Base-by-base conservation (phyloP, 768 basidiomycete species). In the Bullera alba region DNA sequence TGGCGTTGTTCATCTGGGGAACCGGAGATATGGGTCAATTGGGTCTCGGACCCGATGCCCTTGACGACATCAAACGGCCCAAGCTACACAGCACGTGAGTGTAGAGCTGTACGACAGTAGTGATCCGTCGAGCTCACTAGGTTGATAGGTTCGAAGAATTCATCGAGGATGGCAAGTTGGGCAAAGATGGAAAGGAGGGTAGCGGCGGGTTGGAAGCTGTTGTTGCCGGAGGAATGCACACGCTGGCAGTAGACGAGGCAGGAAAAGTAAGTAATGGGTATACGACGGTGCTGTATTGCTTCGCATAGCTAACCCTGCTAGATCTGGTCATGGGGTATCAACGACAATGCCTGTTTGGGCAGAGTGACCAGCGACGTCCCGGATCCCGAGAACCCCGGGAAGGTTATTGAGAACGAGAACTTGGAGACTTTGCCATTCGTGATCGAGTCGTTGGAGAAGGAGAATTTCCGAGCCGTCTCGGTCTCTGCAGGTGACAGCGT, bases 1-100 rank as follows among this genome's bases (percentile, higher is more conserved):
- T 81, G 14, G 78, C 83, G 35, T 77, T 91, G 16, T 93, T 91
- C 57, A 83, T 80, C 6, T 96, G 87, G 81, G 93, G 93, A 5
- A 83, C 72, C 16, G 91, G 90, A 23, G 91, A 93, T 72, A 89
- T 90, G 75, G 92, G 91, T 26, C 92, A 97, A 72, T 85, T 95
- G 63, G 95, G 92, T 27, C 80, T 93, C 76, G 93, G 93, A 10
- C 60, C 65, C 12, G 71, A 71, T 39, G 30, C 81, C 42, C 75
- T 89, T 27, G 81, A 77, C 50, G 88, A 93, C 71, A 78, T 85
- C 49, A 74, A 78, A 46, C 84, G 83, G 57, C 91, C 91, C 7
- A 83, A 79, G 63, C 50, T 83, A 50, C 90, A 87, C 68, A 54
- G 72, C 0, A 87, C 85, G 83, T 78, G 27, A 58, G 62, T 60